Conservation (phyloP, 2,329 filamentous ascomycete species). For the Lasiodiplodia sp. region DNA sequence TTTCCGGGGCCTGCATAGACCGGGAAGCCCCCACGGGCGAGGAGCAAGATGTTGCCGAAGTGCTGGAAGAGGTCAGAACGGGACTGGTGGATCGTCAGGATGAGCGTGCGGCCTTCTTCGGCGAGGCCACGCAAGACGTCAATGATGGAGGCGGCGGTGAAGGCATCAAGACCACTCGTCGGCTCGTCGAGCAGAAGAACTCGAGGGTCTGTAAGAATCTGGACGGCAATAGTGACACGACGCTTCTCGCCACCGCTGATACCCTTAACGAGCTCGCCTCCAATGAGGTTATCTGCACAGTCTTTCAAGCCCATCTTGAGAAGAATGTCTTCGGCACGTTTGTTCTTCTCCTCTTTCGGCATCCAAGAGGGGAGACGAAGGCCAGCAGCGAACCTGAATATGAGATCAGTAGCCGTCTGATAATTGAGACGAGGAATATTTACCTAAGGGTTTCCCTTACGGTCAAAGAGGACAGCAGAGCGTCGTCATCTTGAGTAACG, state of each 20-base stretch:
- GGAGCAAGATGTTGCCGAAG: conserved; percentile 74
- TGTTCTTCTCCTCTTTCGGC: conserved; percentile 70
- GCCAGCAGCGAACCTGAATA: conserved; percentile 64
- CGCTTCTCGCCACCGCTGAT: conserved; percentile 83
- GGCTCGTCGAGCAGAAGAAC: conserved; percentile 79
- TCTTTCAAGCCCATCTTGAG: conserved; percentile 80
- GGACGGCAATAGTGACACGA: conserved; percentile 78
- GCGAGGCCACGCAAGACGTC: conserved; percentile 75
- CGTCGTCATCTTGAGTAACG: conserved; percentile 80
- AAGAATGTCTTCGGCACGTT: conserved; percentile 73
- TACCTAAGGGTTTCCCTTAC: conserved; percentile 73
- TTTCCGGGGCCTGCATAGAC: conserved; percentile 71
- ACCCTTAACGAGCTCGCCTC: conserved; percentile 75
- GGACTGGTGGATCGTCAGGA: conserved; percentile 81
- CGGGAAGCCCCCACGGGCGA: conserved; percentile 72
- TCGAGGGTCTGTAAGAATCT: conserved; percentile 77
- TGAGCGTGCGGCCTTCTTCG: conserved; percentile 74
- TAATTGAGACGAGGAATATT: neutral
- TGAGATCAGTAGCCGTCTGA: neutral
- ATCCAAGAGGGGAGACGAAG: conserved; percentile 75
- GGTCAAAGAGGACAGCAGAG: conserved; percentile 74
- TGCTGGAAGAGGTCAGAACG: conserved; percentile 75
- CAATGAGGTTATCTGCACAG: conserved; percentile 77
- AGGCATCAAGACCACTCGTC: conserved; percentile 77
- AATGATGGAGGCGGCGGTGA: conserved; percentile 79